Evolutionary conservation across 805 yeast species (phyloP), one percentile per base, ranked within the genome.

Genomic region (Kodamaea laetipori): DNA sequence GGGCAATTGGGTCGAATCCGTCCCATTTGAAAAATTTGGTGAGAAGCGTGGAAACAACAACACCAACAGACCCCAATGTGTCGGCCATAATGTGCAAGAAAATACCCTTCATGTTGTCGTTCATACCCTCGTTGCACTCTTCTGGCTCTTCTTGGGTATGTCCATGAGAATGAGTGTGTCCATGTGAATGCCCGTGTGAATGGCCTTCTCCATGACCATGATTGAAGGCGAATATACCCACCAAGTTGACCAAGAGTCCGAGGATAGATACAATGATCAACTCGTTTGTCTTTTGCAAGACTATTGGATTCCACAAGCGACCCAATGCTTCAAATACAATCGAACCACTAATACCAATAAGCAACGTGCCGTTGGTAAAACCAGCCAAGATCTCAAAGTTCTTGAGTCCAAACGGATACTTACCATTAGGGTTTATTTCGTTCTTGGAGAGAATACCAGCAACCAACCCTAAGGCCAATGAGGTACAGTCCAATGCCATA

Each of bases 11-110:
- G 58, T 94, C 99, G 58, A 92, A 84, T 1, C 96, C 84, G 43
- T 81, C 77, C 80, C 86, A 78, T 12, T 52, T 47, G 61, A 86
- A 83, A 25, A 81, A 55, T 46, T 82, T 80, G 6, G 92, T 86
- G 30, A 94, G 66, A 4, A 89, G 43, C 0, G 99, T 92, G 0
- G 97, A 90, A 1, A 89, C 63, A n/a, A 94, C 90, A 12, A 95
- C 99, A 5, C 98, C 98, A 0, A 90, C 95, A 0, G 98, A 92
- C 0, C 99, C 99, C 31, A 94, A 69, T 0, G 98, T 90, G 56
- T 94, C 99, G 0, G 99, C 99, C 35, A 94, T 60, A 23, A 94
- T 86, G 55, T 94, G 99, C 35, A 94, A 69, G 56, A 94, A 94
- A 4, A 94, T 88, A 10, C 99, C 99, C 45, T 84, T 82, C 95